Evolutionary conservation across 2,329 filamentous ascomycete species (phyloP), one percentile per base, ranked within the genome.

Genomic region (Alternaria angustiovoidea): DNA sequence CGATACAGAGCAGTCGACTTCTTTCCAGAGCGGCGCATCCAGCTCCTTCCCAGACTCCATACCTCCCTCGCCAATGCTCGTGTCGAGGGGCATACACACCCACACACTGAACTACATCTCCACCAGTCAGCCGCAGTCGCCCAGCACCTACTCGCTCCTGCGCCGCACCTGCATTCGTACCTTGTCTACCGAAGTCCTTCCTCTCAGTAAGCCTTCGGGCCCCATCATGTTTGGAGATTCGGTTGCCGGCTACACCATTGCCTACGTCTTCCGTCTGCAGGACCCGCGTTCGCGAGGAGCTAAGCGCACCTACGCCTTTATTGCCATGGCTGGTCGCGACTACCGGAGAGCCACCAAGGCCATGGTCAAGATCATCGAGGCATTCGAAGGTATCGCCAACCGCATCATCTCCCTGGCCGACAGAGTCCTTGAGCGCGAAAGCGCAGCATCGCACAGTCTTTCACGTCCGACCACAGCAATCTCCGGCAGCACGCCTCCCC

Each of bases 201-300:
- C 86, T 3, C 81, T 82, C 36, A 84, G 85, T 49, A 82, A 85
- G 41, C 83, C 85, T 0, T 86, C 85, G 7, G 86, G 86, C 0
- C 84, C 85, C n/a, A 75, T 88, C 47, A 86, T 83, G 67, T 88
- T 87, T 64, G 85, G 85, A 28, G 85, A 87, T 62, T 79, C 83
- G 0, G 80, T 80, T 20, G 81, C 83, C 6, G 86, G 86, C 53
- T 86, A 87, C 75, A 87, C 85, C 18, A 85, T 87, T 53, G 85
- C 86, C 42, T 87, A 86, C 69, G 81, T 86, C 41, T 88, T 88
- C 73, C 84, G 85, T 44, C 80, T 88, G 18, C 83, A 84, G 14
- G 86, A 88, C 67, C 84, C 85, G 16, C 82, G 85, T 72, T 85
- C 86, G 9, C 83, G 86, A 56, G 86, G 86, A 36, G 82, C 84